Evolutionary conservation across 176 grass and related monocot species (phyloP).

Genomic region (Melocanna baccifera): DNA sequence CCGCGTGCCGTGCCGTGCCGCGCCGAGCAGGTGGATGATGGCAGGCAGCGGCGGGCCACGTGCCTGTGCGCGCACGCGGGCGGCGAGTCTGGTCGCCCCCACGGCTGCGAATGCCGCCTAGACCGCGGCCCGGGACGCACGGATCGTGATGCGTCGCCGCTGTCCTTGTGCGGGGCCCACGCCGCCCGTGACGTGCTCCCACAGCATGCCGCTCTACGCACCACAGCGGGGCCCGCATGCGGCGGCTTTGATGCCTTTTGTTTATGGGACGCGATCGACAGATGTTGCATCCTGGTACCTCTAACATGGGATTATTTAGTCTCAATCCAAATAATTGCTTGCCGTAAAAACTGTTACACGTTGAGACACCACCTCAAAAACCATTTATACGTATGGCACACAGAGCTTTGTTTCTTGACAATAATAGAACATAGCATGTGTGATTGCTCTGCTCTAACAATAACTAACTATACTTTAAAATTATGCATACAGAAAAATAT

Average conservation of each 20-base stretch:
- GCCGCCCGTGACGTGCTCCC: conserved; percentile 52
- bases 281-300: background rate
- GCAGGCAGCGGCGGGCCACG: conserved; percentile 21
- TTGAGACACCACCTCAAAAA: background rate
- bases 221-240: background rate
- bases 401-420: background rate
- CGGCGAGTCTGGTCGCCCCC: conserved; percentile 24
- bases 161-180: conserved; percentile 24
- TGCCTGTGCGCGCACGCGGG: conserved; percentile 42
- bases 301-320: background rate
- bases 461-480: no score
- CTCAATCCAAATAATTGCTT: background rate
- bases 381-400: background rate
- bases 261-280: conserved; percentile 12
- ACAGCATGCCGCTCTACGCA: conserved; percentile 39
- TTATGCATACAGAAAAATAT: no score
- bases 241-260: conserved; percentile 54
- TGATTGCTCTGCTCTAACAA: no score
- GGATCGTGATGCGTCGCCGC: conserved; percentile 34
- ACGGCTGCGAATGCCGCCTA: conserved; percentile 34
- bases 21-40: background rate
- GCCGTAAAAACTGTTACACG: background rate
- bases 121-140: conserved; percentile 43
- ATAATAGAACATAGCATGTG: background rate
- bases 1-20: conserved; percentile 9